These are phyloP conservation scores for Escovopsis sp. DNA, from an alignment of 2,329 filamentous ascomycete species.

Conservation along the genomic window DNA sequence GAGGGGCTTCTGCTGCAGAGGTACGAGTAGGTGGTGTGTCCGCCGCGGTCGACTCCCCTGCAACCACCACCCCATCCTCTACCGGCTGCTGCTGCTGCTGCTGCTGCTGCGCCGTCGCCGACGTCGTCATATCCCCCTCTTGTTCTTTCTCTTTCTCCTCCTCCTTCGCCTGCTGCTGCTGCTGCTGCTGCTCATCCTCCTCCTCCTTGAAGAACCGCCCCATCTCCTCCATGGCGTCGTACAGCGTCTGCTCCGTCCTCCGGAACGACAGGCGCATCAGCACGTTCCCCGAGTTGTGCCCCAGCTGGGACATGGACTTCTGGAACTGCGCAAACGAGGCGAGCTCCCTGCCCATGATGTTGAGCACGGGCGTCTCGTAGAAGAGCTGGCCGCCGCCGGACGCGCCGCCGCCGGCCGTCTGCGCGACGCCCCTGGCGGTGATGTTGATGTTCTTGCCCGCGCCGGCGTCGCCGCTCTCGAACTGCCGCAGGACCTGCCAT, in stretches of 20 bases:
- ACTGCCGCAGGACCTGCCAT: constrained; percentile 82
- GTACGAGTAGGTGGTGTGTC: constrained; percentile 1
- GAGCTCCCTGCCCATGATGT: constrained; percentile 70
- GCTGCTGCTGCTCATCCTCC: constrained; percentile 24
- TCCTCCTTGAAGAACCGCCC: constrained; percentile 54
- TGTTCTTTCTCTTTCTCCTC: constrained; percentile 4
- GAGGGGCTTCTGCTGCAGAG: background rate
- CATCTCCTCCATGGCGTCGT: constrained; percentile 75
- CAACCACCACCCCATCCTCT: constrained; percentile 10
- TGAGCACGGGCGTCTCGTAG: constrained; percentile 76
- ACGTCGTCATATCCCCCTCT: constrained; percentile 1
- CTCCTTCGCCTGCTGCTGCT: constrained; percentile 6
- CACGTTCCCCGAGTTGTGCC: constrained; percentile 71
- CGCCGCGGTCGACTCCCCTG: constrained; percentile 10
- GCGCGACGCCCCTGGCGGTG: constrained; percentile 66
- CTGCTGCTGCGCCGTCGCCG: constrained; percentile 3
- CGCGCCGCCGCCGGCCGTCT: constrained; percentile 36
- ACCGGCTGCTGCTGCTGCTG: constrained; percentile 3
- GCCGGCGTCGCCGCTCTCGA: constrained; percentile 62
- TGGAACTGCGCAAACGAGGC: constrained; percentile 68
- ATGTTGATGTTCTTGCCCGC: constrained; percentile 56
- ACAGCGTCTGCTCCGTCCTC: constrained; percentile 61
- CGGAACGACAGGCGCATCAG: constrained; percentile 66
- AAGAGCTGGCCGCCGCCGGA: constrained; percentile 59
- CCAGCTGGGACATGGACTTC: constrained; percentile 75